Percentiles rank a stretch among this genome's conserved stretches.
These are phyloP conservation scores for Colletotrichum liaoningense DNA, from an alignment of 2,329 filamentous ascomycete species.

Conservation along the genomic window DNA sequence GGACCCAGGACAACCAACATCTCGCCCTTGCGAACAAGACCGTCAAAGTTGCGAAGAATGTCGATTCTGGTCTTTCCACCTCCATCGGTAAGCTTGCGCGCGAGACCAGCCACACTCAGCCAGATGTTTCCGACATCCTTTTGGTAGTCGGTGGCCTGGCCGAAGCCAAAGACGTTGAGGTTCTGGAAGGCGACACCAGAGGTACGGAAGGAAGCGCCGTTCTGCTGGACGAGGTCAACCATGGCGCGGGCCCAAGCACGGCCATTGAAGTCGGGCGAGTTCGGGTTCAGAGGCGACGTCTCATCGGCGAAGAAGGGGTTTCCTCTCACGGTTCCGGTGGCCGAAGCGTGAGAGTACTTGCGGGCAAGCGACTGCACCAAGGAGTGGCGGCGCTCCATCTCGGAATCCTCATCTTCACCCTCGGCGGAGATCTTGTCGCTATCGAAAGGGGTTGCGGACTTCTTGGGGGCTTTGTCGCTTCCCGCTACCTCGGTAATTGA, in stretches of 20 bases:
- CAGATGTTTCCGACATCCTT: conserved; percentile 73
- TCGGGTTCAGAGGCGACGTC: conserved; percentile 65
- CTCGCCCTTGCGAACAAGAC: conserved; percentile 76
- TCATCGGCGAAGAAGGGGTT: conserved; percentile 66
- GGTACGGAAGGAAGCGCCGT: conserved; percentile 67
- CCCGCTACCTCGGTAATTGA: conserved; percentile 51
- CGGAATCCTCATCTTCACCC: conserved; percentile 51
- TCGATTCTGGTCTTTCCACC: conserved; percentile 70
- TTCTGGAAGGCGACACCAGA: conserved; percentile 75
- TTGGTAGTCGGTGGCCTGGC: conserved; percentile 76
- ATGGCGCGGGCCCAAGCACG: conserved; percentile 71
- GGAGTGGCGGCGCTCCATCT: conserved; percentile 62
- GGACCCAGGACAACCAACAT: conserved; percentile 82
- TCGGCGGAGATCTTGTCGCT: conserved; percentile 45
- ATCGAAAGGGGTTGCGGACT: conserved; percentile 27
- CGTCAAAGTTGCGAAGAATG: conserved; percentile 76
- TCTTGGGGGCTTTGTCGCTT: conserved; percentile 39
- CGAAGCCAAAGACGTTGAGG: conserved; percentile 76
- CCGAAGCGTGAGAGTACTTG: conserved; percentile 63
- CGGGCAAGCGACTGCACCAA: conserved; percentile 67
- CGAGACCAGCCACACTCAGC: conserved; percentile 58
- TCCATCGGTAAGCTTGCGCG: conserved; percentile 62
- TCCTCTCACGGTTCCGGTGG: conserved; percentile 43
- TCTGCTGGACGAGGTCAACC: conserved; percentile 61
- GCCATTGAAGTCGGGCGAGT: conserved; percentile 63